Base-by-base conservation (phyloP, 1,284 basidiomycete genomes). In the Somion occarium region DNA sequence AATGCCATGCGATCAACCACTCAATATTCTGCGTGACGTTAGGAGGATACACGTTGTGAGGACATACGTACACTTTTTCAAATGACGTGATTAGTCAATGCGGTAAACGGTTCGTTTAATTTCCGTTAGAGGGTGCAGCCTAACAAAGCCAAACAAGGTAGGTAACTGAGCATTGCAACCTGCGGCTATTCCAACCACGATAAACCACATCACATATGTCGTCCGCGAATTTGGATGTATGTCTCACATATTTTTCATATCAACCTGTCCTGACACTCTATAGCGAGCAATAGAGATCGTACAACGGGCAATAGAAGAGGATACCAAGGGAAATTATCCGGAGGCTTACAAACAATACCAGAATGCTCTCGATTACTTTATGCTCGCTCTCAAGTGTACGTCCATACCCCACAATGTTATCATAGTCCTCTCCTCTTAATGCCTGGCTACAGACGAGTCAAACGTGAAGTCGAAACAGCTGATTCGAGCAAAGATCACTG, bases 371-470 rank as follows among this genome's bases (percentile, higher is more conserved):
- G 96, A 99, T 68, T 99, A 97, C 72, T 99, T 99, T 69, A 94
- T 98, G 89, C 88, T 98, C 72, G 82, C 82, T 3, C 78, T 87
- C 70, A 90, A 88, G 69, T 90, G 84, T 88, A 56, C 56, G 79
- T 72, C 20, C 24, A 7, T 23, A 39, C 13, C n/a, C n/a, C n/a
- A n/a, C n/a, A n/a, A n/a, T n/a, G n/a, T n/a, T n/a, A n/a, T n/a
- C n/a, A n/a, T n/a, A n/a, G n/a, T n/a, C n/a, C n/a, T n/a, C n/a
- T n/a, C n/a, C 11, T 37, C 34, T n/a, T n/a, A n/a, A n/a, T n/a
- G n/a, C n/a, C n/a, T n/a, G n/a, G n/a, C n/a, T n/a, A n/a, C 67
- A 96, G 93, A 95, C 69, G 94, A 98, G 76, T 96, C 93, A 82
- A 98, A 98, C 68, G 91, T 94, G 54, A 93, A 91, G 69, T 86